Base-by-base conservation (phyloP, 345 rosid genomes). In the Erucastrum elatum region DNA sequence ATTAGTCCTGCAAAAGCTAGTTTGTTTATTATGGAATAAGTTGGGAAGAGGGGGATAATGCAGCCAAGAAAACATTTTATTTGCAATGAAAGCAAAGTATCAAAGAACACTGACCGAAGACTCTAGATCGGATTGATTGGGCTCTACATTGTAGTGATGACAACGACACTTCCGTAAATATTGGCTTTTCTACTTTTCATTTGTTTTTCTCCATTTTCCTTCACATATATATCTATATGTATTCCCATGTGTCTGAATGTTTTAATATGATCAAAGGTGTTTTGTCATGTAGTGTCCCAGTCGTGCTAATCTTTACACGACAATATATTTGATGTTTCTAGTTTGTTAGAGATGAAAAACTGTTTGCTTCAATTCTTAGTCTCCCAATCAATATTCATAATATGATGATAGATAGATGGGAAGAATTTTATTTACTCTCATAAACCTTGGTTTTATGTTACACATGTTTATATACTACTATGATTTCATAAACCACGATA, bases 51-150 rank as follows among this genome's bases (percentile, higher is more conserved):
- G 21, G 21, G 21, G 21, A 21, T 21, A 21, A 69, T 49, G 34
- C 53, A 70, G 59, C 76, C 34, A 64, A 46, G 53, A 71, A 15
- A 64, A 44, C 0, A 2, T 55, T 59, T 31, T 59, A 46, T 33
- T 49, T 61, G 46, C 25, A 44, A 61, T 59, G 74, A 79, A 73
- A 78, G 68, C 56, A 55, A 72, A 67, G 55, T 17, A 46, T 63
- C n/a, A 33, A 68, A 76, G 33, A 76, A 46, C 35, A 78, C 77
- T 58, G 56, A 71, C 53, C 51, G 33, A 75, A 70, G 72, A 64
- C 79, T 41, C 60, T 68, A 5, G 67, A 80, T 80, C 64, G 66
- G 76, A 74, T 68, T 80, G 79, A 80, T 75, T 80, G 78, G 82
- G 75, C 82, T 69, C 79, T 63, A 74, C 82, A 69, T 80, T 80